Conservation (phyloP, 164 flowering plant species). For the Vitis riparia region DNA sequence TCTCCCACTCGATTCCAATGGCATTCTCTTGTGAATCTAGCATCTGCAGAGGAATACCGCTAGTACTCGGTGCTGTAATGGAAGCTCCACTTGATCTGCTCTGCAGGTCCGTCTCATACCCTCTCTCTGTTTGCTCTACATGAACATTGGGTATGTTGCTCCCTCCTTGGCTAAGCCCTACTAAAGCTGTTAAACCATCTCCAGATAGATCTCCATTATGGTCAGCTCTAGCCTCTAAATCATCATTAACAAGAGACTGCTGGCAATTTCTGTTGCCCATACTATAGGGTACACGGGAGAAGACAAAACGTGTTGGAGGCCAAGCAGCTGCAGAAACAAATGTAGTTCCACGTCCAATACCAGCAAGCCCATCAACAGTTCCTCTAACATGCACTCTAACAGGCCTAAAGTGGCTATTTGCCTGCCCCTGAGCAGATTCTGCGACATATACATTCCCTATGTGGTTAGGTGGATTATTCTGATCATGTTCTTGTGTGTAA, state of each 20-base stretch:
- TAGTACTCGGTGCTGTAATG: slow-evolving; percentile 43
- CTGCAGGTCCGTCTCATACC: slow-evolving; percentile 49
- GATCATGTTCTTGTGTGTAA: slow-evolving; percentile 79
- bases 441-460: slow-evolving; percentile 69
- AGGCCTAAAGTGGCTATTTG: slow-evolving; percentile 69
- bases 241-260: slow-evolving; percentile 84
- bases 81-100: slow-evolving; percentile 47
- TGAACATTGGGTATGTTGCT: slow-evolving; percentile 35
- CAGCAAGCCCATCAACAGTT: slow-evolving; percentile 93
- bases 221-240: slow-evolving; percentile 73
- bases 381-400: slow-evolving; percentile 91
- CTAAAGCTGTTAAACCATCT: slow-evolving; percentile 93
- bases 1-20: slow-evolving; percentile 75
- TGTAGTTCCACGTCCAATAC: slow-evolving; percentile 88
- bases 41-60: slow-evolving; percentile 60
- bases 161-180: slow-evolving; percentile 86
- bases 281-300: slow-evolving; percentile 90
- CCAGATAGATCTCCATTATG: slow-evolving; percentile 74
- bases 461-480: slow-evolving; percentile 43
- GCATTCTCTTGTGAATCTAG: slow-evolving; percentile 60
- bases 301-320: slow-evolving; percentile 94
- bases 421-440: slow-evolving; percentile 68
- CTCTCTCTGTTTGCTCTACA: slow-evolving; percentile 62
- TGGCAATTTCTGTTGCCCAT: slow-evolving; percentile 78
- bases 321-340: slow-evolving; percentile 72